Base-by-base conservation (phyloP, 768 basidiomycete species). In the Tricholoma sp. region DNA sequence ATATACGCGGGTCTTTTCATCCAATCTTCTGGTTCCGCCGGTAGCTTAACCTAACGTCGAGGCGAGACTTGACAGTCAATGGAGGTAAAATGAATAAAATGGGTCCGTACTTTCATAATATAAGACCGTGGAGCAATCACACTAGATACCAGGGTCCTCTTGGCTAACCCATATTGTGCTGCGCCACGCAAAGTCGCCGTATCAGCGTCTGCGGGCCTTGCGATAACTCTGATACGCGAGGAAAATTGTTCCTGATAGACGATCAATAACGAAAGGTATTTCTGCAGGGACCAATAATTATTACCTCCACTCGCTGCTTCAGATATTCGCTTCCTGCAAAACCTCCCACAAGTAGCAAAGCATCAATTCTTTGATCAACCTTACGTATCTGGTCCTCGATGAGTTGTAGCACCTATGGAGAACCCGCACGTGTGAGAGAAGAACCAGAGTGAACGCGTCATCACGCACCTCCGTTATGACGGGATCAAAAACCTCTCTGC, bases 401-500 rank as follows among this genome's bases (percentile, higher is more conserved):
- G 63, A 93, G 78, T 20, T 83, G 80, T 24, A 94, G 72, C 32
- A 91, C 91, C 88, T 93, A 65, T 47, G 54, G 50, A 60, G 32
- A 34, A 52, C 20, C 10, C 20, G 13, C 56, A 39, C 31, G 48
- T 32, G 52, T 37, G 54, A 42, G 45, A 42, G 50, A 52, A 44
- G 50, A 57, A 52, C 39, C 50, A 33, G 36, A 50, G 20, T 39
- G 52, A 29, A 49, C 63, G 58, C 52, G 47, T 15, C 59, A 57
- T 41, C 59, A 61, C 77, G 20, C 55, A 89, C 91, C 76, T 91
- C 80, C 59, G 81, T 80, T 34, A 95, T 83, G 36, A 94, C 86
- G 28, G 93, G 92, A 70, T 93, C 91, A 62, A 94, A 95, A n/a
- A 94, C 92, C 67, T 91, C 88, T 60, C 81, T 75, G 31, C 92